Conservation (phyloP, 805 yeast genomes). For the Kazachstania kunashirensis region DNA sequence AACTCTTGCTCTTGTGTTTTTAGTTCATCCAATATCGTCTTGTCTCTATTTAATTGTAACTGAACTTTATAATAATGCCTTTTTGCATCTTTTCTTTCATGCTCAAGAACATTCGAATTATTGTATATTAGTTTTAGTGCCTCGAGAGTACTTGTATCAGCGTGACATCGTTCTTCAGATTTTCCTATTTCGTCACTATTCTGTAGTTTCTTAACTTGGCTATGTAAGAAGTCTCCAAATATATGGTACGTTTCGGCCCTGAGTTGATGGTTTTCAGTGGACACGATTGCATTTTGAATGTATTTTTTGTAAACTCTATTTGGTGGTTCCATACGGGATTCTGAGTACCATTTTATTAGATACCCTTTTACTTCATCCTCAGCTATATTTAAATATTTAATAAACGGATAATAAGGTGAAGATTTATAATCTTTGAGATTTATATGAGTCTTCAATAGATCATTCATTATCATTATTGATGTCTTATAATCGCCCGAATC, state of each 20-base stretch:
- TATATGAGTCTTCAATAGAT: slow-evolving; percentile 16
- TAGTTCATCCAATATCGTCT: slow-evolving; percentile 35
- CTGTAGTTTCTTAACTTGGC: slow-evolving; percentile 41
- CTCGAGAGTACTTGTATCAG: slow-evolving; percentile 39
- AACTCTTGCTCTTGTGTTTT: slow-evolving; percentile 34
- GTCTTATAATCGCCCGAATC: slow-evolving; percentile 42
- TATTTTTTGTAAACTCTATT: slow-evolving; percentile 46
- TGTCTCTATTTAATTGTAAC: slow-evolving; percentile 41
- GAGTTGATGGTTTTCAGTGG: slow-evolving; percentile 17
- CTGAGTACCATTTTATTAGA: slow-evolving; percentile 60
- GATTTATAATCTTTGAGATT: no score
- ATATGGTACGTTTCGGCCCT: slow-evolving; percentile 43
- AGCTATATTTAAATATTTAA: slow-evolving; percentile 9
- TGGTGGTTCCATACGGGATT: slow-evolving; percentile 60
- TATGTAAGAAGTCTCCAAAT: slow-evolving; percentile 67
- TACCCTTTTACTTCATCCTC: slow-evolving; percentile 29
- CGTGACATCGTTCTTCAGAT: slow-evolving; percentile 32
- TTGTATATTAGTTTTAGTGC: slow-evolving; percentile 39
- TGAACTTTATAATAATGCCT: slow-evolving; percentile 42
- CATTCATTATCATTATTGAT: slow-evolving; percentile 43
- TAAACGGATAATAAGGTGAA: no score
- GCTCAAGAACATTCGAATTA: slow-evolving; percentile 32
- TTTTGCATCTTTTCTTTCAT: slow-evolving; percentile 45
- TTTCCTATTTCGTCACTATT: slow-evolving; percentile 37
- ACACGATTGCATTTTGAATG: slow-evolving; percentile 33